Base-by-base conservation (phyloP, 1,284 basidiomycete species). In the Exobasidium cylindrosporum region DNA sequence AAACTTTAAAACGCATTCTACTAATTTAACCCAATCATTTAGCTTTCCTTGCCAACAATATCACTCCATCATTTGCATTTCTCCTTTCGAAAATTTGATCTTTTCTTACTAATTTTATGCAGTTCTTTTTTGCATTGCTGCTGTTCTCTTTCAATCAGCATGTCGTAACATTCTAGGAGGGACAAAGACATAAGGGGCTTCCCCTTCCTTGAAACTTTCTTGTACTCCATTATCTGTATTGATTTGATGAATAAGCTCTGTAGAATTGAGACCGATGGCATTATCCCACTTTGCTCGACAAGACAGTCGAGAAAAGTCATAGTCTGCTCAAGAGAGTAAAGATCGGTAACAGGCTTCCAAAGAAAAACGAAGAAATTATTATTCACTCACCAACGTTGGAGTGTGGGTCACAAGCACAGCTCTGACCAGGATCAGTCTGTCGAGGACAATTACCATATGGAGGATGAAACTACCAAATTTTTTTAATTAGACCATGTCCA, bases 351-450 rank as follows among this genome's bases (percentile, higher is more conserved):
- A n/a, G n/a, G n/a, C n/a, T n/a, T n/a, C n/a, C n/a, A n/a, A 17
- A 40, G 35, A 40, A 40, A 40, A 17, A 40, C 10, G 35, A 17
- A 40, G 35, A 40, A 10, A 17, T 17, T 10, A 40, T 10, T 40
- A 40, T 17, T 40, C 17, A 40, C 35, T 40, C 35, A 40, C 35
- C 10, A 10, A 40, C 17, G 28, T 31, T 35, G 29, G 4, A 10
- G 10, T 60, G 58, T 13, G 58, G 28, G 14, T 60, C 58, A 32
- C 58, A 60, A 21, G 54, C 53, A 31, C 58, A 60, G 5, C 50
- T 45, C 4, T 26, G 11, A 10, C 26, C 28, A 26, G 29, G 53
- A 29, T 58, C 28, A 13, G 44, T 24, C 17, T 23, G 28, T 10
- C 53, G 58, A 13, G 58, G 58, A 54, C 58, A 60, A 10, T 24